Conservation (phyloP, 371 early-diverging fungal species). For the Lichtheimia corymbifera region DNA sequence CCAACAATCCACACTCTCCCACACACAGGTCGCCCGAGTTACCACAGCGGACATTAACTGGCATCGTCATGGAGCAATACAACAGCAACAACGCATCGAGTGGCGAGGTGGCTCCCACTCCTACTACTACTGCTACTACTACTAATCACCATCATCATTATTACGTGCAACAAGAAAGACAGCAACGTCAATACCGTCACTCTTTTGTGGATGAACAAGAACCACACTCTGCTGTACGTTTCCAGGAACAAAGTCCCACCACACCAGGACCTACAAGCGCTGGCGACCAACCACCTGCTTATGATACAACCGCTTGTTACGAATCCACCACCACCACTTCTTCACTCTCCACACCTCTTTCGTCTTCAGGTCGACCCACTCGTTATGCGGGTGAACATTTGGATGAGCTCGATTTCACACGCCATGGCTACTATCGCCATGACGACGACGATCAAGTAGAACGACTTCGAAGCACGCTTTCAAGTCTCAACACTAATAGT, state of each 20-base stretch:
- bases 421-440: slow-evolving; percentile 1
- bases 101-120: no score
- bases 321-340: slow-evolving; percentile 1
- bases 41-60: slow-evolving; percentile 12
- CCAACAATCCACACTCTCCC: slow-evolving; percentile 22
- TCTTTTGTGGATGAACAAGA: neutral
- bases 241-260: slow-evolving; percentile 2
- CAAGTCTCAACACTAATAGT: slow-evolving; percentile 9
- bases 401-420: slow-evolving; percentile 5
- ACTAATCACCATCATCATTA: neutral
- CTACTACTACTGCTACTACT: no score
- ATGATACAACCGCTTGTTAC: no score
- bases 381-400: neutral
- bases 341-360: slow-evolving; percentile 1
- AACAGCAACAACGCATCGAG: neutral
- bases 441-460: slow-evolving; percentile 14
- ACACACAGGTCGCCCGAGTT: slow-evolving; percentile 24
- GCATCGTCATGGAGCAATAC: slow-evolving; percentile 9
- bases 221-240: neutral
- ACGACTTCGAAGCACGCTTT: slow-evolving; percentile 2
- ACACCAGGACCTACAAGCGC: neutral
- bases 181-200: neutral
- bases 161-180: neutral
- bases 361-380: neutral
- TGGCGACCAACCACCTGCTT: neutral